Percentiles rank a stretch among this genome's conserved stretches.
Conservation (phyloP, 2,329 filamentous ascomycete genomes). For the Trichoderma sp. region DNA sequence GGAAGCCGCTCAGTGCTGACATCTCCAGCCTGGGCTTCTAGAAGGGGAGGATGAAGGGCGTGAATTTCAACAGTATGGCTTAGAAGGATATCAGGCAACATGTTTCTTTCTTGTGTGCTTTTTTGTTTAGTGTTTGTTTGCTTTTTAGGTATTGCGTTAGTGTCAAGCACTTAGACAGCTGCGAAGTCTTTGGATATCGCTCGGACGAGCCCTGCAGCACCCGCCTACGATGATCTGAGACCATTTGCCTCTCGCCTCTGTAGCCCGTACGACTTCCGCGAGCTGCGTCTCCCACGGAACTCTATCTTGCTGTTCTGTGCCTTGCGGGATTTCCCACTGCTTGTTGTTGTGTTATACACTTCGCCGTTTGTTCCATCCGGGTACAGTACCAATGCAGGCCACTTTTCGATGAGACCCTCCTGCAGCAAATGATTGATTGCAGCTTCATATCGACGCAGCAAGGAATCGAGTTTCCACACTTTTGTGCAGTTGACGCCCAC, state of each 20-base stretch:
- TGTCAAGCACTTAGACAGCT: background rate
- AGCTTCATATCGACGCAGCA: conserved; percentile 58
- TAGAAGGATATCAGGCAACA: background rate
- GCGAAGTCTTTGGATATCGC: conserved; percentile 37
- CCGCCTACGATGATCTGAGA: conserved; percentile 52
- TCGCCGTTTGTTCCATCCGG: conserved; percentile 70
- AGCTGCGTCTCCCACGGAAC: conserved; percentile 51
- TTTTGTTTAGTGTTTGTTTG: background rate
- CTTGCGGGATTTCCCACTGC: conserved; percentile 54
- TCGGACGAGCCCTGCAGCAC: conserved; percentile 52
- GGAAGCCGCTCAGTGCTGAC: conserved; percentile 58
- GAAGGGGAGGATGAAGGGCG: background rate
- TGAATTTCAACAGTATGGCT: background rate
- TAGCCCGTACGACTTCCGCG: conserved; percentile 41
- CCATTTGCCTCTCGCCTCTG: conserved; percentile 44
- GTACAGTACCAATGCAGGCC: conserved; percentile 63
- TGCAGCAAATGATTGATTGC: conserved; percentile 43
- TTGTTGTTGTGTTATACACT: conserved; percentile 66
- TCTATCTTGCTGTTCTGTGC: conserved; percentile 29
- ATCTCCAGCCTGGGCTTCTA: conserved; percentile 39
- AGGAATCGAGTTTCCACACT: conserved; percentile 58
- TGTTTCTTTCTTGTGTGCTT: background rate
- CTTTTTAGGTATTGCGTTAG: background rate
- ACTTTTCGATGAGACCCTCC: conserved; percentile 37
- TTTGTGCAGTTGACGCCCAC: conserved; percentile 72